Evolutionary conservation across 192 early-diverging fungal genomes (phyloP), one percentile per base, ranked within the genome.

Genomic region (Kickxella alabastrina): DNA sequence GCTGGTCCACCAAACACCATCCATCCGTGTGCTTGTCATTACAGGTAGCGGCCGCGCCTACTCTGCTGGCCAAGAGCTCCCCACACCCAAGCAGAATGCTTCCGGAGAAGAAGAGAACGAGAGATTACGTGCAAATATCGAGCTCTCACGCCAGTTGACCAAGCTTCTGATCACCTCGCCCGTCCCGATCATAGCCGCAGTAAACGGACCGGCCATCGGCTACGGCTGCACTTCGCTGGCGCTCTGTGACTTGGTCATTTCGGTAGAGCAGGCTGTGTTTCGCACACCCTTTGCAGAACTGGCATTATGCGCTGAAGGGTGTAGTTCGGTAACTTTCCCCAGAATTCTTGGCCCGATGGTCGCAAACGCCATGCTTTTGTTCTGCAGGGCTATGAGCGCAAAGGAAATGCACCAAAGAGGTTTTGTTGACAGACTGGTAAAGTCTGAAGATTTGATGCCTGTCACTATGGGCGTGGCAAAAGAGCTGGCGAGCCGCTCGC

Each of bases 271-370:
- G 18, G 84, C 86, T 10, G 79, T 79, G 10, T 90, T 87, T 62
- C 75, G 66, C 15, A 87, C 85, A 10, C 88, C 88, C 14, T 90
- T 90, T 62, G 86, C 87, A 67, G 75, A 86, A 44, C 71, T 87
- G 27, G 85, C 77, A 12, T 84, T 87, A 50, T 86, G 84, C 49
- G 86, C 82, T 10, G 87, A 89, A 56, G 87, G 82, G 10, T 84
- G 82, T 75, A 86, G 84, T 18, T 82, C 82, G 15, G 49, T 83
- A 22, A 59, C 82, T 3, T 86, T 89, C 43, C 87, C 86, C 41
- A 60, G 83, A 15, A 82, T 85, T 21, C 78, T 89, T 54, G 87
- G 87, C 0, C 52, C 60, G 2, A 66, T 77, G 6, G 62, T 67
- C 6, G 87, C 87, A 26, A 89, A 84, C 67, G 83, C 86, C 46